phyloP scores from a whole-genome alignment of 1,139 yeast genomes.

The Pichia sp. region DNA sequence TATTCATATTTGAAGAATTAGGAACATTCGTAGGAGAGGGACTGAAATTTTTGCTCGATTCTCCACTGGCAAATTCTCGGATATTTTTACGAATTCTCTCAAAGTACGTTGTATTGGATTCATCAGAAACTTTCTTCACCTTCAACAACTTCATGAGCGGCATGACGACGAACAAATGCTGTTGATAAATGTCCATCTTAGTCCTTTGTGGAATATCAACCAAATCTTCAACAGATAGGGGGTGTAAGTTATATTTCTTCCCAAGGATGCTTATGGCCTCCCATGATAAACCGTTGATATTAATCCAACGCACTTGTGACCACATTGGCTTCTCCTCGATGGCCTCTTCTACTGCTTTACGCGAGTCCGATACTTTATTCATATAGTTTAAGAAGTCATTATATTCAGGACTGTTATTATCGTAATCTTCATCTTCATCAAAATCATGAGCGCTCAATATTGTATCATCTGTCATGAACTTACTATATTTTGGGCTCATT shows the following conservation, averaged over 20 bases:
- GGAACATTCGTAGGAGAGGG: background rate
- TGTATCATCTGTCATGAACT: constrained; percentile 13
- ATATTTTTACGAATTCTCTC: constrained; percentile 1
- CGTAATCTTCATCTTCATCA: constrained; percentile 3
- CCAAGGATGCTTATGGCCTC: constrained; percentile 51
- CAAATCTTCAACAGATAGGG: constrained; percentile 53
- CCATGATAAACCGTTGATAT: constrained; percentile 54
- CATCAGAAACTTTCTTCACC: constrained; percentile 14
- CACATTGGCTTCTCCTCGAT: constrained; percentile 36
- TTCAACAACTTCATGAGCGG: constrained; percentile 45
- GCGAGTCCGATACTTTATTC: constrained; percentile 22
- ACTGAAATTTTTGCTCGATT: background rate
- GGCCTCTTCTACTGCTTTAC: constrained; percentile 25
- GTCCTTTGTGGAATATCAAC: constrained; percentile 55
- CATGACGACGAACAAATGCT: constrained; percentile 46
- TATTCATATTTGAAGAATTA: background rate
- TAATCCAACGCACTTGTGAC: constrained; percentile 51
- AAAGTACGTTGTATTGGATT: constrained; percentile 6
- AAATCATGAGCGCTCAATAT: constrained; percentile 14
- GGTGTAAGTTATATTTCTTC: constrained; percentile 39
- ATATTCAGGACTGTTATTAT: constrained; percentile 10
- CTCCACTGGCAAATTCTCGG: background rate
- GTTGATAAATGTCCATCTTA: constrained; percentile 46
- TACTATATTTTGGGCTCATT: constrained; percentile 18
- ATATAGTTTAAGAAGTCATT: constrained; percentile 18